Evolutionary conservation across 2,329 filamentous ascomycete genomes (phyloP).

Genomic region (Trichoderma gracile): DNA sequence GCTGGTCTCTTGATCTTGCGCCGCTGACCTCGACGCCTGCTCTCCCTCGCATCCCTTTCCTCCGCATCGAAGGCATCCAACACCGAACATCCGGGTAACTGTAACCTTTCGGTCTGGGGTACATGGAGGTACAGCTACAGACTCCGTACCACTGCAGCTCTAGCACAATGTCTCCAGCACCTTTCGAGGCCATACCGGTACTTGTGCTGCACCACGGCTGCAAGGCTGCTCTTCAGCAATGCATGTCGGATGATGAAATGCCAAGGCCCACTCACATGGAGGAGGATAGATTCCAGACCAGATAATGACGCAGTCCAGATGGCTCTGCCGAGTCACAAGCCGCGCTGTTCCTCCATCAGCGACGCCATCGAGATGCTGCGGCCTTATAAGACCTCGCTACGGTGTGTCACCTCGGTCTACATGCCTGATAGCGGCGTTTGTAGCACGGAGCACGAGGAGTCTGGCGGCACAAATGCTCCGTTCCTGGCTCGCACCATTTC

Average conservation of each 20-base stretch:
- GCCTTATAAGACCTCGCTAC: not conserved
- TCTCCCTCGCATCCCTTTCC: not conserved
- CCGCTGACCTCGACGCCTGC: no score
- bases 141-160: no score
- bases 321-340: not conserved
- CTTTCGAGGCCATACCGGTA: not conserved
- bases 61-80: not conserved
- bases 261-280: not conserved
- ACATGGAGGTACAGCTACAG: not conserved
- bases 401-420: not conserved
- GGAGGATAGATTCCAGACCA: not conserved
- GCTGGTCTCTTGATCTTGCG: slow-evolving; percentile 1
- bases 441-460: no score
- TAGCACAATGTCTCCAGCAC: no score
- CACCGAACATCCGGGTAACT: not conserved
- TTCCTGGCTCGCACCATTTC: no score
- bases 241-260: slow-evolving; percentile 16
- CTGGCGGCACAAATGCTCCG: no score
- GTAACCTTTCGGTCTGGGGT: not conserved
- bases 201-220: not conserved
- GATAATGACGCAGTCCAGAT: not conserved
- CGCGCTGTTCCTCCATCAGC: not conserved
- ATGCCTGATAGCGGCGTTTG: no score
- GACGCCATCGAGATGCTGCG: not conserved
- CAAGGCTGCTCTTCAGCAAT: slow-evolving; percentile 7